A percentile compares a stretch with the other conserved stretches of the same genome.
Conservation (phyloP, 306 rosid species). For the Cajanus cajan region DNA sequence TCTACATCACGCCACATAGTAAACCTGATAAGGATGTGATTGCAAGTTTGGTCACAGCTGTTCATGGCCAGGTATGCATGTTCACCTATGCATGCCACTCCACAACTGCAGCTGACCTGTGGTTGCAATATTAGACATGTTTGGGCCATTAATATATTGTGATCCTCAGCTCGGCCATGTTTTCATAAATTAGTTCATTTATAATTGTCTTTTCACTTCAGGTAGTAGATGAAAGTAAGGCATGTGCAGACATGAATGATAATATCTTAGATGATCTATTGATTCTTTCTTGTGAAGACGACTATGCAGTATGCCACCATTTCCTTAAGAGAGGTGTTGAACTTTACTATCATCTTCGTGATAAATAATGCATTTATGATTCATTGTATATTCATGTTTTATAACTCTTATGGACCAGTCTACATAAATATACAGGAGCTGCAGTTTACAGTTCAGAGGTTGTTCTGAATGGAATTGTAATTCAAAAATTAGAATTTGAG, state of each 20-base stretch:
- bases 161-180: background rate
- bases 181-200: background rate
- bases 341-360: background rate
- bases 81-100: conserved; percentile 17
- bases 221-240: conserved; percentile 47
- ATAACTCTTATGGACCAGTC: background rate
- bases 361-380: background rate
- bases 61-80: conserved; percentile 50
- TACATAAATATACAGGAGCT: conserved; percentile 39
- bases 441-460: conserved; percentile 49
- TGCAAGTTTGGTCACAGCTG: conserved; percentile 41
- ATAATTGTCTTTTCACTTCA: conserved; percentile 33
- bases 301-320: conserved; percentile 37
- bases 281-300: conserved; percentile 59
- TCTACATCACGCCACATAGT: conserved; percentile 46
- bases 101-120: conserved; percentile 21
- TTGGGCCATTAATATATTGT: background rate
- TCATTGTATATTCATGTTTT: background rate
- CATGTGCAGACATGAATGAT: conserved; percentile 27
- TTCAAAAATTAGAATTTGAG: conserved; percentile 40
- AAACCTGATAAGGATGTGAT: conserved; percentile 50
- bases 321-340: conserved; percentile 44
- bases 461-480: conserved; percentile 52
- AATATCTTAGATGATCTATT: conserved; percentile 37
- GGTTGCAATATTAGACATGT: conserved; percentile 9